Evolutionary conservation across 2,329 filamentous ascomycete species (phyloP), one percentile per base, ranked within the genome.

Genomic region (Neofusicoccum ribis): DNA sequence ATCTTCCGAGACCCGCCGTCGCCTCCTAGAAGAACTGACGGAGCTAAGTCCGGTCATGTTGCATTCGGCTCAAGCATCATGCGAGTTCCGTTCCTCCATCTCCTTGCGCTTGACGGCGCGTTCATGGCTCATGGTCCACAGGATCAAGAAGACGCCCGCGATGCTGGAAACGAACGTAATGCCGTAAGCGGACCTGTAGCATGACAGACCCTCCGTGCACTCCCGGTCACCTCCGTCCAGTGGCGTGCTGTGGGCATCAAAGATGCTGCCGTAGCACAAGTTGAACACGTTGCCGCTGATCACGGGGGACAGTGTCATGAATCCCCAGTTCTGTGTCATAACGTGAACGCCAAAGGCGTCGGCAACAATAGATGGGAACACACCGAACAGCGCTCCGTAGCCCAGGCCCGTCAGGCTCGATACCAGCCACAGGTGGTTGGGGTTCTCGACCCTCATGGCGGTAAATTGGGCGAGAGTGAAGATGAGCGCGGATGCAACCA

Each of bases 281-380:
- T 98, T 99, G 83, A 96, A 98, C 23, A 97, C 77, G 71, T 98
- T 96, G 58, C 92, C 93, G 8, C 89, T 93, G 34, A 97, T 78
- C 2, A 97, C 92, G 0, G 94, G 93, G 2, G 92, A 90, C 54
- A 97, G 82, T 0, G 92, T 97, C 88, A 99, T 96, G 71, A 91
- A 90, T 14, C 95, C 95, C 94, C 95, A 99, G 73, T 98, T 99
- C 74, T 97, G 92, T 64, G 90, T 93, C 52, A 99, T 83, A 1
- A 93, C 94, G 67, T 89, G 86, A 31, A 97, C 90, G 7, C 95
- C 95, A 75, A 99, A 99, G 0, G 90, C 89, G 75, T 98, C 93
- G 6, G 93, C 92, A 4, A 84, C 81, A 17, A 98, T 88, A 12
- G 93, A 93, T 0, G 95, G 95, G 77, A 91, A 97, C 20, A 97